phyloP scores from a whole-genome alignment of 805 yeast genomes.

The Saitoella complicata region DNA sequence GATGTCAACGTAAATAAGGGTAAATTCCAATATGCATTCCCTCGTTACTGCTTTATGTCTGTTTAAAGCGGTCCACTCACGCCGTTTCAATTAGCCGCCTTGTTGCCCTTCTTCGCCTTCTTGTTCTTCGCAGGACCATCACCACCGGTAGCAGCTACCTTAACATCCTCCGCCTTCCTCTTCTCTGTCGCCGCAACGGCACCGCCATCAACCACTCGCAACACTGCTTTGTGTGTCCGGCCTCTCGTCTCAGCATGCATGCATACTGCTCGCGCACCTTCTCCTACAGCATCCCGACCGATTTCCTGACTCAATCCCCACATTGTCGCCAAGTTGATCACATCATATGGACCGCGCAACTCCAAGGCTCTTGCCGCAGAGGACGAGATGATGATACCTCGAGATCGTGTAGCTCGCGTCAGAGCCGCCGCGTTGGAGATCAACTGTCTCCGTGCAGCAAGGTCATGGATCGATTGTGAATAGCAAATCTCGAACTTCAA shows the following conservation, averaged over 20 bases:
- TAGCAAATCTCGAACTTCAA: slow-evolving; percentile 68
- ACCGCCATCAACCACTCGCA: slow-evolving; percentile 5
- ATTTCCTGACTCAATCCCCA: slow-evolving; percentile 56
- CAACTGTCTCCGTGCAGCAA: slow-evolving; percentile 36
- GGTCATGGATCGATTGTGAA: slow-evolving; percentile 25
- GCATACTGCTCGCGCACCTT: slow-evolving; percentile 46
- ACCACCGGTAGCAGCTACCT: too few species aligned
- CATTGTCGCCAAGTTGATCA: slow-evolving; percentile 44
- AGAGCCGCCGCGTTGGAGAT: slow-evolving; percentile 59
- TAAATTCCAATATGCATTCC: too few species aligned
- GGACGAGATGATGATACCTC: slow-evolving; percentile 64
- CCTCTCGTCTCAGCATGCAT: slow-evolving; percentile 59
- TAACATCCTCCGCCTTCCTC: neutral
- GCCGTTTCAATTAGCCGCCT: too few species aligned
- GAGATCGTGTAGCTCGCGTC: slow-evolving; percentile 60
- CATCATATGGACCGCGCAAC: slow-evolving; percentile 49
- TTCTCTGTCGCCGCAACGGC: neutral
- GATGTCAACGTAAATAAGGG: too few species aligned
- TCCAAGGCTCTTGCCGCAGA: slow-evolving; percentile 44
- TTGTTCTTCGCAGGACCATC: too few species aligned
- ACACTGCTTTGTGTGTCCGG: slow-evolving; percentile 32
- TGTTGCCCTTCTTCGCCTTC: too few species aligned
- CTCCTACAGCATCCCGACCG: slow-evolving; percentile 42
- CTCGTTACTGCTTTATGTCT: too few species aligned
- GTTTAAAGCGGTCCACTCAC: too few species aligned